phyloP scores from a whole-genome alignment of 257 asterid genomes.

The Scutellaria galericulata region DNA sequence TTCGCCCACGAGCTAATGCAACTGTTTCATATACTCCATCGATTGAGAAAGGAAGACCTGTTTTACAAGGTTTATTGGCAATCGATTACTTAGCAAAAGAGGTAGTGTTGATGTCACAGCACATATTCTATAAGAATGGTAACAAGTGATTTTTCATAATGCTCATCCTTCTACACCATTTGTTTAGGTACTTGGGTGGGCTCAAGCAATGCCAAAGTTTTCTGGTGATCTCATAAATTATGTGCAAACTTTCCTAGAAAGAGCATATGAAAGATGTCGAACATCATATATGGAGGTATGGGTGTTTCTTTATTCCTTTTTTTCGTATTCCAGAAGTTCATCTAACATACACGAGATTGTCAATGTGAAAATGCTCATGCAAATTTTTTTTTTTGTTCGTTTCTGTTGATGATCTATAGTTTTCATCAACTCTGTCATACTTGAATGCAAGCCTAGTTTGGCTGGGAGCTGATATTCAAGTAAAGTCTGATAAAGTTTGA shows the following conservation, averaged over 20 bases:
- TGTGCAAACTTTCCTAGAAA: conserved; percentile 93
- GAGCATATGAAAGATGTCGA: conserved; percentile 98
- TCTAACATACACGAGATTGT: not conserved
- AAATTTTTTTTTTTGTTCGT: not conserved
- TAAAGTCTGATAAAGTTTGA: conserved; percentile 2
- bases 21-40: conserved; percentile 73
- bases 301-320: conserved; percentile 24
- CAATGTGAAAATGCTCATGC: not conserved
- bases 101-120: conserved; percentile 49
- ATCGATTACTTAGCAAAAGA: conserved; percentile 94
- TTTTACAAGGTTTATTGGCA: conserved; percentile 94
- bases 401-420: conserved; percentile 29
- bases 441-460: conserved; percentile 19
- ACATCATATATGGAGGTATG: conserved; percentile 97
- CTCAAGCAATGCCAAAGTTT: conserved; percentile 99
- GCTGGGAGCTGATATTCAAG: conserved; percentile 21
- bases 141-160: conserved; percentile 20
- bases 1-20: conserved; percentile 93
- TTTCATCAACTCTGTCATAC: conserved; percentile 26
- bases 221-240: conserved; percentile 83
- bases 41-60: conserved; percentile 92
- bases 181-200: conserved; percentile 97
- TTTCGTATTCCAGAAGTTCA: conserved; percentile 33
- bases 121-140: conserved; percentile 20
- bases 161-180: conserved; percentile 32